Evolutionary conservation across 352 stramenopile genomes (phyloP).

Genomic region (Pythium phragmiticola): DNA sequence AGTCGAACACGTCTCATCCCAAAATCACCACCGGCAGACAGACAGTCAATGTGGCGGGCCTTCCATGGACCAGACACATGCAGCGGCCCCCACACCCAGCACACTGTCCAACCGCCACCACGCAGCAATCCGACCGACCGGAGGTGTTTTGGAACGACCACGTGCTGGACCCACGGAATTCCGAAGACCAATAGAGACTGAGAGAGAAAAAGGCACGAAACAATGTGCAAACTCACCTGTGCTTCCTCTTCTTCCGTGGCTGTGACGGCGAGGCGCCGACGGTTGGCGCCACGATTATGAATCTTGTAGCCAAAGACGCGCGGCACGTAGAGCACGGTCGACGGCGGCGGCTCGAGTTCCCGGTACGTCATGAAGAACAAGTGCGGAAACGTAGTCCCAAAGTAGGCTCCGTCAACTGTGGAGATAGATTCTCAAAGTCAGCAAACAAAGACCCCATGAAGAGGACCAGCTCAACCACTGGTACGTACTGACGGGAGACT

Average conservation of each 20-base stretch:
- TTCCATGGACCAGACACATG: slow-evolving; percentile 33
- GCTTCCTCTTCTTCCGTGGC: slow-evolving; percentile 82
- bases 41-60: slow-evolving; percentile 12
- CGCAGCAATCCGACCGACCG: slow-evolving; percentile 27
- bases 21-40: slow-evolving; percentile 27
- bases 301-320: slow-evolving; percentile 93
- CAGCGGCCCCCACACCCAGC: slow-evolving; percentile 26
- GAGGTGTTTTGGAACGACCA: slow-evolving; percentile 29
- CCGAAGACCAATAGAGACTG: slow-evolving; percentile 23
- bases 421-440: not conserved
- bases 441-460: not conserved
- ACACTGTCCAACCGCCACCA: slow-evolving; percentile 34
- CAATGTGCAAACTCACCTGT: slow-evolving; percentile 49
- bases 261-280: slow-evolving; percentile 74
- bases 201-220: slow-evolving; percentile 3
- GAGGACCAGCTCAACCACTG: not conserved
- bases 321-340: slow-evolving; percentile 86
- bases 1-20: slow-evolving; percentile 64
- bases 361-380: slow-evolving; percentile 98
- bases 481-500: slow-evolving; percentile 79
- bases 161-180: slow-evolving; percentile 23
- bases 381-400: slow-evolving; percentile 98
- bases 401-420: slow-evolving; percentile 95
- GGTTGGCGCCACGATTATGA: slow-evolving; percentile 85
- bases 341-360: slow-evolving; percentile 84